phyloP scores from a whole-genome alignment of 306 rosid genomes.

The Quercus robur region DNA sequence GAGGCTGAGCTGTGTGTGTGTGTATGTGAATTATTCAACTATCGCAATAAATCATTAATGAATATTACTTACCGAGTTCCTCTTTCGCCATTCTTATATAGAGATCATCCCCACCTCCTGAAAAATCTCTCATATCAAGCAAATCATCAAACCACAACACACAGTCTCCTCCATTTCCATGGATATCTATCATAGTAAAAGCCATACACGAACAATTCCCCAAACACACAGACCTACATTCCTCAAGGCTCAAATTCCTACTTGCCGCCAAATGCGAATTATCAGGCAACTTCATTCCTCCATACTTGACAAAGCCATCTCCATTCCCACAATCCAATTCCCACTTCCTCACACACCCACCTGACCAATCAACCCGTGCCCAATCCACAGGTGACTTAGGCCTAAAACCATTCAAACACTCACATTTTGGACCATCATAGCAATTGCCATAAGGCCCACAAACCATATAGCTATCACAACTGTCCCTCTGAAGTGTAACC shows the following conservation, averaged over 20 bases:
- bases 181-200: constrained; percentile 5
- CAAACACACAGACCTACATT: constrained; percentile 21
- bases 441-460: constrained; percentile 28
- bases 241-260: not conserved
- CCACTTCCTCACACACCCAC: constrained; percentile 23
- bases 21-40: not conserved
- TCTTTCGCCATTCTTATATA: constrained; percentile 18
- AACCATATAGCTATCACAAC: constrained; percentile 16
- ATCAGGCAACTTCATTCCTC: constrained; percentile 19
- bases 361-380: constrained; percentile 6
- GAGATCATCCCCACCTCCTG: constrained; percentile 1
- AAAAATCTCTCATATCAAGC: constrained; percentile 20
- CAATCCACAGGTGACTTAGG: constrained; percentile 28
- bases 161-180: constrained; percentile 24
- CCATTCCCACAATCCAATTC: constrained; percentile 15
- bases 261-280: constrained; percentile 6
- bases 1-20: not conserved
- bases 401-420: constrained; percentile 16
- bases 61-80: constrained; percentile 11
- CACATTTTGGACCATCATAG: constrained; percentile 2
- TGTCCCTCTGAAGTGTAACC: not conserved
- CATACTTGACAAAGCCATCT: constrained; percentile 24
- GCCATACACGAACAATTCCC: constrained; percentile 23
- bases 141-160: constrained; percentile 25
- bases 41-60: not conserved